phyloP scores from a whole-genome alignment of 148 eudicot genomes.

The Persicaria tinctoria region DNA sequence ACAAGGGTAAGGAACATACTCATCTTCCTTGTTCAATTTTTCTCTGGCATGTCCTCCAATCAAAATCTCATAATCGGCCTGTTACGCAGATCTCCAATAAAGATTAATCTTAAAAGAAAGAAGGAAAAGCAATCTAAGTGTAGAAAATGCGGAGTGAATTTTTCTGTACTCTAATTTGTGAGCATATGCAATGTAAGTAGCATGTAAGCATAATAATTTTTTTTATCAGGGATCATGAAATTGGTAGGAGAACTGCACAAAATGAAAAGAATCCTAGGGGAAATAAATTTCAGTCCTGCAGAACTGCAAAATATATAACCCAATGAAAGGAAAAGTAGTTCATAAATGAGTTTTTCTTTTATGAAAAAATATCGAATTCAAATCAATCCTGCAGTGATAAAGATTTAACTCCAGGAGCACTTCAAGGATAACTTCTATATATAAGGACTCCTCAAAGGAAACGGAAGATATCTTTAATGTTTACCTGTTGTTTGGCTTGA shows the following conservation, averaged over 20 bases:
- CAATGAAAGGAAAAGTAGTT: too few relatives aligned
- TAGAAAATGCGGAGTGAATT: neutral
- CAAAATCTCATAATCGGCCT: conserved; percentile 75
- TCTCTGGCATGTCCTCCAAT: conserved; percentile 57
- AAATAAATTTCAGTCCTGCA: neutral
- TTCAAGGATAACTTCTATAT: too few relatives aligned
- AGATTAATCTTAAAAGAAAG: neutral
- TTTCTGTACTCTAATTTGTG: neutral
- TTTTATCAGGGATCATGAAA: neutral
- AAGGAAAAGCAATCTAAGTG: neutral
- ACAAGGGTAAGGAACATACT: conserved; percentile 44
- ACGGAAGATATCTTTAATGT: neutral
- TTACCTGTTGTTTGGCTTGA: conserved; percentile 37
- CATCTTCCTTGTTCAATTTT: conserved; percentile 62
- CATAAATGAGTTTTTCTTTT: neutral
- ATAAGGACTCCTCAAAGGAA: too few relatives aligned
- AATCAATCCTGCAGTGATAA: neutral
- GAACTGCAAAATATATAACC: neutral
- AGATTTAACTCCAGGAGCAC: too few relatives aligned
- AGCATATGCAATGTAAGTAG: neutral
- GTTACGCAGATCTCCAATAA: conserved; percentile 12
- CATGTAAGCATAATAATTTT: neutral
- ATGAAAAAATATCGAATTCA: neutral
- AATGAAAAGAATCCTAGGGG: neutral
- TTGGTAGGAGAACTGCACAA: neutral